Conservation (phyloP, 2,329 filamentous ascomycete species). For the Lasiodiplodia hormozganensis region DNA sequence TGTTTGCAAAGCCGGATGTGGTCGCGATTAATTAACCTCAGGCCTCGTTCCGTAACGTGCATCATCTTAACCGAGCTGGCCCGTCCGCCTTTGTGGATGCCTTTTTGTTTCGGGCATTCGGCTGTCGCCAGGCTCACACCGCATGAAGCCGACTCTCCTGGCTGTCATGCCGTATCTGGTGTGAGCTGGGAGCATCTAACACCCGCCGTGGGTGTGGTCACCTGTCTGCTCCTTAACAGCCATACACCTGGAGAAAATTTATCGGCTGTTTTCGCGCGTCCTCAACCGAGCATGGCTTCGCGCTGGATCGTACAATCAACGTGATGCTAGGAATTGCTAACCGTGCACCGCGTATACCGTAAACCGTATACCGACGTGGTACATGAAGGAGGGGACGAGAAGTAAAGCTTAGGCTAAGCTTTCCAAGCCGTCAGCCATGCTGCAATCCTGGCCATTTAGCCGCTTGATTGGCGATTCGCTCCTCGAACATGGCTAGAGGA, state of each 20-base stretch:
- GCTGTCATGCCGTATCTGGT: not conserved
- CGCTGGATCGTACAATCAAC: not conserved
- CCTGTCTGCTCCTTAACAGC: not conserved
- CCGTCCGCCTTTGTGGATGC: not conserved
- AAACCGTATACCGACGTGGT: not conserved
- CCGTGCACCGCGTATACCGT: not conserved
- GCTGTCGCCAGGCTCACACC: constrained; percentile 8
- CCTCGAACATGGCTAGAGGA: not conserved
- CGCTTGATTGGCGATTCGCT: not conserved
- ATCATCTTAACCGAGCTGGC: constrained; percentile 10
- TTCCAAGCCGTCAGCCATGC: not conserved
- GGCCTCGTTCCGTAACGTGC: constrained; percentile 10
- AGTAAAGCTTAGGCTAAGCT: constrained; percentile 17
- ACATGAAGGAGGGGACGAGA: not conserved
- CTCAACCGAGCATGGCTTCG: not conserved
- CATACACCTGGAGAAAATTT: not conserved
- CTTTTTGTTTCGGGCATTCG: constrained; percentile 12
- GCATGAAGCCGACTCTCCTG: constrained; percentile 13
- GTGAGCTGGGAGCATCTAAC: not conserved
- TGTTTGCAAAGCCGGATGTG: not conserved
- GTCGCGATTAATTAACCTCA: constrained; percentile 17
- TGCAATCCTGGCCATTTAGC: not conserved
- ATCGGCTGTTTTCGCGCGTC: not conserved
- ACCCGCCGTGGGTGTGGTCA: not conserved
- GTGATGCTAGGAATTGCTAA: not conserved